A percentile compares a stretch with the other conserved stretches of the same genome.
phyloP scores from a whole-genome alignment of 352 stramenopile genomes.

The Phytophthora multivora region DNA sequence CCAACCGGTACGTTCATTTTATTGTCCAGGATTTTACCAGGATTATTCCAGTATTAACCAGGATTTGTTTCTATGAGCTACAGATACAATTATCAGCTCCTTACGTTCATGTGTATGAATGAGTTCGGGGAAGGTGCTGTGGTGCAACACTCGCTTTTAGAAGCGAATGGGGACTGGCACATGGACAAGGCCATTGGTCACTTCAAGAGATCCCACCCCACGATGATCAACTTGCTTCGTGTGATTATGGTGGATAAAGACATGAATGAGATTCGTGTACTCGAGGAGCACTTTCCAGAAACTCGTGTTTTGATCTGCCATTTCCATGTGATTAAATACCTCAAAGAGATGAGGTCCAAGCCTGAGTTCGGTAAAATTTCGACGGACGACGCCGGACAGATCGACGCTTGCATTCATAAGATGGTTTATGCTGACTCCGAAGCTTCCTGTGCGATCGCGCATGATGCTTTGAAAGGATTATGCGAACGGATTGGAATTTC shows the following conservation, averaged over 20 bases:
- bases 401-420: slow-evolving; percentile 20
- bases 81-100: slow-evolving; percentile 28
- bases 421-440: slow-evolving; percentile 11
- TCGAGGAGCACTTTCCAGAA: slow-evolving; percentile 12
- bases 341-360: slow-evolving; percentile 12
- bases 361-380: slow-evolving; percentile 23
- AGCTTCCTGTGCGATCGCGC: not conserved
- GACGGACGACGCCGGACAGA: not conserved
- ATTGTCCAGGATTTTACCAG: not conserved
- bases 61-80: not conserved
- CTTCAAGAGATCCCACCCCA: not conserved
- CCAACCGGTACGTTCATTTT: slow-evolving; percentile 9
- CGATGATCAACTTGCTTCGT: not conserved
- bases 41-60: not conserved
- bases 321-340: slow-evolving; percentile 30
- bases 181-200: not conserved
- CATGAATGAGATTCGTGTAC: slow-evolving; percentile 6
- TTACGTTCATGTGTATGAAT: slow-evolving; percentile 18
- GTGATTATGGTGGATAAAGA: slow-evolving; percentile 1
- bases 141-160: slow-evolving; percentile 6
- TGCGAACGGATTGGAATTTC: not conserved
- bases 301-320: slow-evolving; percentile 17
- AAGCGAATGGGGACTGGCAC: not conserved
- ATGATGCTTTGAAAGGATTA: not conserved
- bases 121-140: slow-evolving; percentile 8